Evolutionary conservation across 106 monocot species (phyloP).

Genomic region (Allium cepa): DNA sequence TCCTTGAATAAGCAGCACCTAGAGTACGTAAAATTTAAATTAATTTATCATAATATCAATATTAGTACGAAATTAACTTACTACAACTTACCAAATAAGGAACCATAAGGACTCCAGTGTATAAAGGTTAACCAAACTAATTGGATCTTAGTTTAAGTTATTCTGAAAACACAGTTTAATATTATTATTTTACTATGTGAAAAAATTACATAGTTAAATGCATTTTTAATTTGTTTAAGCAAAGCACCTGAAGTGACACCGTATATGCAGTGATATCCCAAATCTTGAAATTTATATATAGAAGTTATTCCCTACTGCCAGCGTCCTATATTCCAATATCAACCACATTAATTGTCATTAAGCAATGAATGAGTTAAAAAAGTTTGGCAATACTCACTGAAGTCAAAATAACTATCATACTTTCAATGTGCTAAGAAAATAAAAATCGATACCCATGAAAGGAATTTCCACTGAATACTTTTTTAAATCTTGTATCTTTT

Average conservation of each 20-base stretch:
- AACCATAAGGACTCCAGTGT: conserved; percentile 87
- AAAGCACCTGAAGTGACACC: conserved; percentile 46
- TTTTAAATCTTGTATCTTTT: too few species aligned
- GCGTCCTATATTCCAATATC: conserved; percentile 89
- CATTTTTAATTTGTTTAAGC: neutral
- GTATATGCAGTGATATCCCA: conserved; percentile 74
- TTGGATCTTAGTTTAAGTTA: conserved; percentile 67
- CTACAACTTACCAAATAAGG: conserved; percentile 59
- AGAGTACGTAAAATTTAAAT: neutral
- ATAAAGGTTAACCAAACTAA: conserved; percentile 74
- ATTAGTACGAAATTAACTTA: neutral
- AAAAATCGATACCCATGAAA: too few species aligned
- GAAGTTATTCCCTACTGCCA: conserved; percentile 52
- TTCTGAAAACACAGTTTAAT: conserved; percentile 23
- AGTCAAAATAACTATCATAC: too few species aligned
- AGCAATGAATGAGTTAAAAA: too few species aligned
- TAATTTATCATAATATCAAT: too few species aligned
- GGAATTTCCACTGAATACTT: too few species aligned
- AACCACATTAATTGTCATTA: too few species aligned
- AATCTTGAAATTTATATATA: conserved; percentile 65
- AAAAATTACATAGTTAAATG: neutral
- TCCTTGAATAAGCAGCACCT: conserved; percentile 88
- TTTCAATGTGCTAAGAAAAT: too few species aligned
- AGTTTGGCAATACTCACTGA: too few species aligned
- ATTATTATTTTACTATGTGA: too few species aligned